Evolutionary conservation across 345 rosid genomes (phyloP).

Genomic region (Pistacia atlantica): DNA sequence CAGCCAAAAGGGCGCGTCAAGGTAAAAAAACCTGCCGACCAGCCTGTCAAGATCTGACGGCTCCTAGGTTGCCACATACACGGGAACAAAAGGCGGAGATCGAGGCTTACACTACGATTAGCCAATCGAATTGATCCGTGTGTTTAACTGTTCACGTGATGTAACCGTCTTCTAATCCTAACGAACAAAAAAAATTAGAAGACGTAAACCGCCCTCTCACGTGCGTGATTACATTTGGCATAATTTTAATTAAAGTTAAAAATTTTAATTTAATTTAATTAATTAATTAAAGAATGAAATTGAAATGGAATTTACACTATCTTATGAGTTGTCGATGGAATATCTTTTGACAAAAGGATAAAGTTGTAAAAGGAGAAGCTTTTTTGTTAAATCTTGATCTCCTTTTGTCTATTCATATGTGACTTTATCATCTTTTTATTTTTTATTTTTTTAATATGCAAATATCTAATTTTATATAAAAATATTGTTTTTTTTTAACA

Average conservation of each 20-base stretch:
- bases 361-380: not conserved
- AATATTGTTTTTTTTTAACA: too few species aligned
- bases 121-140: not conserved
- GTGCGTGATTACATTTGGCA: not conserved
- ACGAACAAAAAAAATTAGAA: not conserved
- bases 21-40: not conserved
- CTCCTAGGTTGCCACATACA: constrained; percentile 7
- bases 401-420: not conserved
- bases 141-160: not conserved
- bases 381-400: not conserved
- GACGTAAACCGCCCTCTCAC: not conserved
- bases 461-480: too few species aligned
- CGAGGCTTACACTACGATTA: not conserved
- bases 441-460: too few species aligned
- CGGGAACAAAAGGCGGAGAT: not conserved
- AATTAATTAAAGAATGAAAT: not conserved
- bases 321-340: constrained; percentile 8
- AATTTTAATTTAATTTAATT: not conserved
- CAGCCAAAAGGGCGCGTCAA: not conserved
- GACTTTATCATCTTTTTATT: too few species aligned
- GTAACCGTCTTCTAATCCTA: not conserved
- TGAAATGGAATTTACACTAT: not conserved
- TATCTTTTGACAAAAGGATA: not conserved
- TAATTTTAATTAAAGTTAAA: not conserved
- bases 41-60: constrained; percentile 5